Evolutionary conservation across 2,329 filamentous ascomycete species (phyloP), one percentile per base, ranked within the genome.

Genomic region (Chaetomiaceae sp.): DNA sequence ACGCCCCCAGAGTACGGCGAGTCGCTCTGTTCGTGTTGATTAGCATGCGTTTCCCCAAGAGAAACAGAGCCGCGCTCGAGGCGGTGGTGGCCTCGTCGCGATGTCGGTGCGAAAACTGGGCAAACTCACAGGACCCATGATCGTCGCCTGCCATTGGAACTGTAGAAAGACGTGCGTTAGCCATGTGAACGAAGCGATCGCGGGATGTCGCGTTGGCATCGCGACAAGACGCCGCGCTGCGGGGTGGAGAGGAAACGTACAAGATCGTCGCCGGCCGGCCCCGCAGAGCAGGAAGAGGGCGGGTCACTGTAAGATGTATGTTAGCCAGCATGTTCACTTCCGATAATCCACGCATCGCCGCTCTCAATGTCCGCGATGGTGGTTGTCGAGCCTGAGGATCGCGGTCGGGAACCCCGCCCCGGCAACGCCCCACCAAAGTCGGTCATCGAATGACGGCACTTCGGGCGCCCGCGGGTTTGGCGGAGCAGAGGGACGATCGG

Each of bases 111-210:
- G 47, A 50, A 3, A n/a, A 43, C 15, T 38, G 54, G 59, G 42
- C 44, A 14, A 58, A 55, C 89, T 84, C 85, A 95, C 90, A 72
- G 94, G 94, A 75, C 94, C 94, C 94, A 99, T 99, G 73, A 99
- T 99, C 49, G 94, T 99, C 68, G 94, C 94, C 86, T 99, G 94
- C 94, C 94, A 99, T 85, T 97, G 94, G 72, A 99, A 99, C 92
- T 99, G 66, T 66, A 44, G 43, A 58, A 50, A 43, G 11, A 25
- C 11, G 4, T 4, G 45, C 29, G 58, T 66, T 61, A 67, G 61
- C 36, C 58, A 31, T 31, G 33, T 25, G 20, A 31, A 40, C 49
- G 31, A 29, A 20, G 22, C 34, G 34, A 34, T 3, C 9, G 27
- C 27, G 3, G 27, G 3, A 31, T 19, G 4, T 8, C 29, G 27